A percentile compares a stretch with the other conserved stretches of the same genome.
Conservation (phyloP, 2,329 filamentous ascomycete genomes). For the Lasiodiplodia theobromae region DNA sequence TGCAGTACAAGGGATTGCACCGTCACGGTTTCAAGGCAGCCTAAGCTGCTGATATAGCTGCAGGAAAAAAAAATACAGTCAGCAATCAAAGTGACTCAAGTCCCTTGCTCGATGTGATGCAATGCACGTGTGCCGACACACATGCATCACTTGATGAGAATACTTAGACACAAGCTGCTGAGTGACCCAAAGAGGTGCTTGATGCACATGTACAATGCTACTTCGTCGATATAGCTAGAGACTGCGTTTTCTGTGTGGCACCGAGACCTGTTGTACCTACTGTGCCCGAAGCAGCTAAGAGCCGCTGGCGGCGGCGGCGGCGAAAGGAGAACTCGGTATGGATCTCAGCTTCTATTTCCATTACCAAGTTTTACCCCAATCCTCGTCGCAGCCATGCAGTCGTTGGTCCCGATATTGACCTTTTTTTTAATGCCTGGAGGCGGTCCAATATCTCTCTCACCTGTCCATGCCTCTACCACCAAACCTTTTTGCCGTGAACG, state of each 20-base stretch:
- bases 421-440: background rate
- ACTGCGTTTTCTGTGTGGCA: no score
- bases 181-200: background rate
- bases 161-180: background rate
- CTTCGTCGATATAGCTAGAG: background rate
- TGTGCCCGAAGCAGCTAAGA: background rate
- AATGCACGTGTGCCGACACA: background rate
- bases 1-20: background rate
- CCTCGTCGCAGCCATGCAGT: background rate
- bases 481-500: background rate
- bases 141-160: background rate
- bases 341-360: background rate
- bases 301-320: background rate
- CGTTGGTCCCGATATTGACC: background rate
- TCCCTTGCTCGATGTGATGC: background rate
- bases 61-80: background rate
- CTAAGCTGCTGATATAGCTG: background rate
- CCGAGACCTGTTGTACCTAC: background rate
- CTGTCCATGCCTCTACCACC: slow-evolving; percentile 3
- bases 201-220: background rate
- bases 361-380: background rate
- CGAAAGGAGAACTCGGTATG: background rate
- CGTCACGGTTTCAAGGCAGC: background rate
- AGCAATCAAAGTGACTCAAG: background rate
- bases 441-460: background rate